A percentile compares a stretch with the other conserved stretches of the same genome.
Conservation (phyloP, 345 rosid genomes). For the Heritiera littoralis region DNA sequence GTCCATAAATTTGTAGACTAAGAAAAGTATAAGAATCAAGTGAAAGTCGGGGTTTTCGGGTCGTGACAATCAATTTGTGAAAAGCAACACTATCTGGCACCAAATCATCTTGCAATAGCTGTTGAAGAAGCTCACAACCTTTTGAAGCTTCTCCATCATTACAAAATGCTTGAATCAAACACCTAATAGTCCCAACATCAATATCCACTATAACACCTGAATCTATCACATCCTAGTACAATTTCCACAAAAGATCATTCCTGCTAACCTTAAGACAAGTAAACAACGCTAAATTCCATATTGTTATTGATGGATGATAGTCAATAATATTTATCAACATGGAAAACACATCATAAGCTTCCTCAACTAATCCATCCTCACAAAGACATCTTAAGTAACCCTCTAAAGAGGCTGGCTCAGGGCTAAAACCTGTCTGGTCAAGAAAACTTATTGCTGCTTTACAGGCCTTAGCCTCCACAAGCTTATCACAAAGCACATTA, state of each 20-base stretch:
- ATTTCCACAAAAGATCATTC: constrained; percentile 13
- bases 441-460: too few species aligned
- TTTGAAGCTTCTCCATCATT: constrained; percentile 32
- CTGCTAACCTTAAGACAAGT: constrained; percentile 41
- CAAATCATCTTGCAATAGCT: too few species aligned
- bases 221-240: too few species aligned
- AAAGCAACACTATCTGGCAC: too few species aligned
- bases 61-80: constrained; percentile 46
- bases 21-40: too few species aligned
- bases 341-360: constrained; percentile 43
- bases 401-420: too few species aligned
- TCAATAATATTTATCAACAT: constrained; percentile 35
- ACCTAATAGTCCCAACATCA: too few species aligned
- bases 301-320: constrained; percentile 26
- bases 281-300: constrained; percentile 56
- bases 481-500: constrained; percentile 50
- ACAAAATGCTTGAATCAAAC: too few species aligned
- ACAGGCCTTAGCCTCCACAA: constrained; percentile 57
- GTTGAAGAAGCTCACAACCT: constrained; percentile 40
- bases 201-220: too few species aligned
- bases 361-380: constrained; percentile 47
- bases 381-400: constrained; percentile 19
- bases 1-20: too few species aligned
- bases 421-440: too few species aligned
- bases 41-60: too few species aligned